These are phyloP conservation scores for Lactifluus subvellereus DNA, from an alignment of 768 basidiomycete genomes.

Conservation along the genomic window DNA sequence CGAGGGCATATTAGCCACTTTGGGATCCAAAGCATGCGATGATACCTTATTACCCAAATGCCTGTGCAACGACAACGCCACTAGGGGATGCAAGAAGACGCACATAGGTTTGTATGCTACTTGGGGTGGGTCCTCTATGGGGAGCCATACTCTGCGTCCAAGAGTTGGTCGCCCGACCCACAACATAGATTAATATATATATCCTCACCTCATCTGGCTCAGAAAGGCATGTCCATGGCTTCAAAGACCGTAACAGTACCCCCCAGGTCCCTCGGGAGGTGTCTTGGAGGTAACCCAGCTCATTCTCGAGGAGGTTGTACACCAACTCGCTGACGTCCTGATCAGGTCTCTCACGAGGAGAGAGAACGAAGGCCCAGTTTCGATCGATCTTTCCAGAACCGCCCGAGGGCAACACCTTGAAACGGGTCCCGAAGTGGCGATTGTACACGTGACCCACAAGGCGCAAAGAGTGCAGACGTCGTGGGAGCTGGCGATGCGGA, in stretches of 20 bases:
- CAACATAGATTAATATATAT: not conserved
- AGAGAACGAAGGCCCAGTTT: conserved; percentile 17
- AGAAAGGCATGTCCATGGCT: conserved; percentile 7
- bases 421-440: conserved; percentile 17
- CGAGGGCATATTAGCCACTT: not conserved
- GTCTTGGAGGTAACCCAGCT: conserved; percentile 8
- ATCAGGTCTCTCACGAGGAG: conserved; percentile 17
- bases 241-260: not conserved
- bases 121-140: not conserved
- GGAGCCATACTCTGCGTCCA: not conserved
- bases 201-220: conserved; percentile 2
- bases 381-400: conserved; percentile 17
- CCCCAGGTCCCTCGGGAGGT: not conserved
- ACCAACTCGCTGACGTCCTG: conserved; percentile 19
- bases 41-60: conserved; percentile 15
- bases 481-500: conserved; percentile 20
- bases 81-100: conserved; percentile 18
- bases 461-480: conserved; percentile 20
- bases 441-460: conserved; percentile 20
- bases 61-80: conserved; percentile 11
- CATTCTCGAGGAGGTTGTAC: conserved; percentile 14
- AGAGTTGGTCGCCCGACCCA: not conserved
- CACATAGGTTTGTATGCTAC: conserved; percentile 18
- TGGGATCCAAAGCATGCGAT: conserved; percentile 4
- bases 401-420: conserved; percentile 17